A percentile compares a stretch with the other conserved stretches of the same genome.
Conservation (phyloP, 1,139 yeast genomes). For the Pichia sp. region DNA sequence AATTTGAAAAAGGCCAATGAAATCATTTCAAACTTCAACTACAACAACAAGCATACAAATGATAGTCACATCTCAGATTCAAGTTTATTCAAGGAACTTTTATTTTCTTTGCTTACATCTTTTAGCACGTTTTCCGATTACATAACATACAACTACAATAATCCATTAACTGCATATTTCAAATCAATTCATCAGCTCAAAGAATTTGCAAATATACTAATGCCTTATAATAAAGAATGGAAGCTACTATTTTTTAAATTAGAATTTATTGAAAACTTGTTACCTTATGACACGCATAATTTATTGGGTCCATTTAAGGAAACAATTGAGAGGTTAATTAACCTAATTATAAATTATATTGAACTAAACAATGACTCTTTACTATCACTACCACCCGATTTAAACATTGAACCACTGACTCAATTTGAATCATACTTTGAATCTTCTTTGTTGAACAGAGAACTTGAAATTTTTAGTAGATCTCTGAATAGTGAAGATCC, state of each 20-base stretch:
- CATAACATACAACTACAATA: not conserved
- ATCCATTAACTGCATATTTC: not conserved
- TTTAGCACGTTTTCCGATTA: not conserved
- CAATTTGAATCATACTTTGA: not conserved
- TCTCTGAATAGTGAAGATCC: not conserved
- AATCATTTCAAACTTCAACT: not conserved
- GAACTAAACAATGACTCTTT: constrained; percentile 4
- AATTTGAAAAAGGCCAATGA: constrained; percentile 1
- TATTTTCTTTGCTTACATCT: not conserved
- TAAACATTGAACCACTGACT: not conserved
- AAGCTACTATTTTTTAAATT: not conserved
- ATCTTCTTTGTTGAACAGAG: constrained; percentile 1
- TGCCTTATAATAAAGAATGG: constrained; percentile 1
- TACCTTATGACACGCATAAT: not conserved
- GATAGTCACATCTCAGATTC: not conserved
- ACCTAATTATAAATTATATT: constrained; percentile 3
- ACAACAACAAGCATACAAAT: not conserved
- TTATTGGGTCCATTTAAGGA: not conserved
- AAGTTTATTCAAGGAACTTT: not conserved
- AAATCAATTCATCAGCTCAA: not conserved
- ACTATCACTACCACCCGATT: not conserved
- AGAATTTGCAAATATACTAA: not conserved
- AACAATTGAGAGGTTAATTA: not conserved
- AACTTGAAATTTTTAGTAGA: constrained; percentile 3
- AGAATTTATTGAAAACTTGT: constrained; percentile 1